phyloP scores from a whole-genome alignment of 2,329 filamentous ascomycete species.

The Fonsecaea nubica region DNA sequence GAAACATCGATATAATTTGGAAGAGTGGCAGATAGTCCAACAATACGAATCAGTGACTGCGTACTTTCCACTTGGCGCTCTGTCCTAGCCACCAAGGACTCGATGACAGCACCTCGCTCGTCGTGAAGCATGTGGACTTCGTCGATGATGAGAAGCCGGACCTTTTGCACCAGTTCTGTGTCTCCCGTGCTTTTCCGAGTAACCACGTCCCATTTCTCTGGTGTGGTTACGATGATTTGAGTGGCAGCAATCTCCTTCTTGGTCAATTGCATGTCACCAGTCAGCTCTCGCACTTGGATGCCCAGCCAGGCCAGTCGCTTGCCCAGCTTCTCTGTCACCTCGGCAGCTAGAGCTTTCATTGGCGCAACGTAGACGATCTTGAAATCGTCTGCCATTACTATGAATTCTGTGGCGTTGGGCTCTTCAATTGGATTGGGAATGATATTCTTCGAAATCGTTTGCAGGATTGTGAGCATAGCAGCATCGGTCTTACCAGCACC shows the following conservation, averaged over 20 bases:
- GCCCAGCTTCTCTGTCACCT: constrained; percentile 92
- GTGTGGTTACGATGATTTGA: constrained; percentile 97
- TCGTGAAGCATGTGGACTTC: constrained; percentile 99
- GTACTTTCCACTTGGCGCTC: constrained; percentile 97
- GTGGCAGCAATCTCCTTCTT: constrained; percentile 95
- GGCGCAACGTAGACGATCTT: constrained; percentile 99
- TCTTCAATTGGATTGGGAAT: constrained; percentile 79
- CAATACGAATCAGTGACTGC: constrained; percentile 93
- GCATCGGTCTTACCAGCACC: constrained; percentile 99
- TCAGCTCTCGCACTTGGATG: constrained; percentile 89
- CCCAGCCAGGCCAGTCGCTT: constrained; percentile 93
- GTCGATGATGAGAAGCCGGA: constrained; percentile 93
- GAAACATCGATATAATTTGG: constrained; percentile 97
- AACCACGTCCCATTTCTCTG: constrained; percentile 99
- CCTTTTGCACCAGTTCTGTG: constrained; percentile 96
- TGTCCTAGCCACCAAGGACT: constrained; percentile 93
- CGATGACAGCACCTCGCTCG: constrained; percentile 91
- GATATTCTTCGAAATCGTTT: constrained; percentile 85
- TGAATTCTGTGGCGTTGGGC: constrained; percentile 75
- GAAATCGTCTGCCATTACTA: constrained; percentile 84
- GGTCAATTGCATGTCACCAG: constrained; percentile 97
- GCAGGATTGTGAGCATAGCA: constrained; percentile 93
- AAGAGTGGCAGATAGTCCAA: constrained; percentile 92
- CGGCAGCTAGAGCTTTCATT: constrained; percentile 97
- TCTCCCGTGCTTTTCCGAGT: constrained; percentile 97